Conservation (phyloP, 441 rosid species). For the Adansonia rubrostipa region DNA sequence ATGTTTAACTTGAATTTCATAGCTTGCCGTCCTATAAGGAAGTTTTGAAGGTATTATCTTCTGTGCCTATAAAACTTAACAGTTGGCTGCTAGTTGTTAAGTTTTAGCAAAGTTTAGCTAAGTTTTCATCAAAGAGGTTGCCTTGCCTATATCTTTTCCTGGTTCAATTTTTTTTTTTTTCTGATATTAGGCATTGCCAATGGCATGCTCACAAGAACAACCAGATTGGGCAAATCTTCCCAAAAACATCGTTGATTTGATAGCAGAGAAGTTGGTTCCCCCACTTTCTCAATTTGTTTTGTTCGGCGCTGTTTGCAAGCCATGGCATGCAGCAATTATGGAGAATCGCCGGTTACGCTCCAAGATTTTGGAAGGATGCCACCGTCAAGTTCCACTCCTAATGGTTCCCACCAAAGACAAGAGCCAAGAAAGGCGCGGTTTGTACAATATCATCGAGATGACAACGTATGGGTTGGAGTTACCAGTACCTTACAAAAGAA, state of each 20-base stretch:
- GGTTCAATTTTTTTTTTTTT: no score
- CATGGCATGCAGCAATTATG: background rate
- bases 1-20: no score
- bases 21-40: no score
- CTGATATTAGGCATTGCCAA: no score
- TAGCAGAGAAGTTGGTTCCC: background rate
- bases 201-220: background rate
- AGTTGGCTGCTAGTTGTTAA: no score
- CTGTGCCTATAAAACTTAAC: no score
- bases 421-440: background rate
- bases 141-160: no score
- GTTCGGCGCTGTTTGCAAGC: background rate
- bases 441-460: background rate
- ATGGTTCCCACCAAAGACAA: background rate
- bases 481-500: background rate
- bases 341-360: background rate
- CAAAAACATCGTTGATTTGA: background rate
- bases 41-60: no score
- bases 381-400: background rate
- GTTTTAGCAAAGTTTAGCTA: no score
- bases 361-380: background rate
- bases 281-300: background rate
- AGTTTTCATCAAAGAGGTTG: no score
- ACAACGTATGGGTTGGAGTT: background rate
- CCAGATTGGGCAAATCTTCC: conserved; percentile 15